Conservation (phyloP, 495 filamentous ascomycete species). For the Copromyces sp. region DNA sequence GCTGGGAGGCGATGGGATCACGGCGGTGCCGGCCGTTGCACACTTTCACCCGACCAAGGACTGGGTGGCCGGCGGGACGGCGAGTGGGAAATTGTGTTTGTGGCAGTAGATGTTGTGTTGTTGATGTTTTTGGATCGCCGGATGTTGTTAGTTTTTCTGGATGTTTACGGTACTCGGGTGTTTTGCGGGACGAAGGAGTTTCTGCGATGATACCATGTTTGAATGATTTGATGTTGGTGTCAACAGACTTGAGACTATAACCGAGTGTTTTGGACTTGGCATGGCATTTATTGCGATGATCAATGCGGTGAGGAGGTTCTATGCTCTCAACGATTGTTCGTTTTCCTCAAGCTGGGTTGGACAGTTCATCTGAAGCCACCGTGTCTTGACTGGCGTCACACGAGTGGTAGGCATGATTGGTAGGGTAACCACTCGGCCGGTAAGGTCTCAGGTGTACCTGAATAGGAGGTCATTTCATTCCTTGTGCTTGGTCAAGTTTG, state of each 20-base stretch:
- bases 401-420: neutral
- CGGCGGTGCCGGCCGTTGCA: slow-evolving; percentile 86
- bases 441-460: neutral
- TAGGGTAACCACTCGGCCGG: neutral
- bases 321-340: neutral
- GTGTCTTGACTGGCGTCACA: neutral
- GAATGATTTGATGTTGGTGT: neutral
- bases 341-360: neutral
- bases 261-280: neutral
- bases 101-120: slow-evolving; percentile 55
- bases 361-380: neutral
- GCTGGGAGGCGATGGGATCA: slow-evolving; percentile 78
- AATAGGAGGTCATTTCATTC: neutral
- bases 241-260: neutral
- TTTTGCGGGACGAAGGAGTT: neutral
- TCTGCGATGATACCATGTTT: neutral
- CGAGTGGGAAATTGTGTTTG: slow-evolving; percentile 82
- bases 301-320: too few relatives aligned
- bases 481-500: neutral
- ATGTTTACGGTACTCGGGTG: neutral
- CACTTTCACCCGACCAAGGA: slow-evolving; percentile 79
- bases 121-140: neutral
- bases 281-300: neutral
- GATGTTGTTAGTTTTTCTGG: neutral
- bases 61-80: slow-evolving; percentile 89